Base-by-base conservation (phyloP, 1,139 yeast genomes). In the Protomyces arabidopsidicola region DNA sequence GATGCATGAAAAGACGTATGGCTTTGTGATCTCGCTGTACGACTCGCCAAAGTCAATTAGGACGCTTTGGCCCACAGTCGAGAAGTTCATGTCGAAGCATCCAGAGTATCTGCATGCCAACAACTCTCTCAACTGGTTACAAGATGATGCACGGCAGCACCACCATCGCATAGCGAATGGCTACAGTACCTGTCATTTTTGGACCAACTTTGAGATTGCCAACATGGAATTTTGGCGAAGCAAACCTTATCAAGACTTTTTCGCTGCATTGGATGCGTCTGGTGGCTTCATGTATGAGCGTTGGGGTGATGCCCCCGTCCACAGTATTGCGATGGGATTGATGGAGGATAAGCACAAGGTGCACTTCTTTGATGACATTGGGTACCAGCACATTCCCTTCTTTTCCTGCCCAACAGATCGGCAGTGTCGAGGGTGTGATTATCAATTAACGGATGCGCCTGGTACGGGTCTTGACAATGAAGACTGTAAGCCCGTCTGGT, bases 301-400 rank as follows among this genome's bases (percentile, higher is more conserved):
- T 74, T 88, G 96, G 95, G 96, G 96, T 67, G 96, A 88, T 75
- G 96, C 96, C 12, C 96, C 96, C 50, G 86, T 88, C 45, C 96
- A 88, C 73, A 87, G 62, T 31, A 57, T 62, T 31, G 65, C 58
- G 5, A 20, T 57, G 20, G 65, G 62, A 4, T 35, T 62, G 31
- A 45, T 62, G 50, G 58, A 48, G 34, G 58, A 56, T 24, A 56
- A 56, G 58, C 16, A 31, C 18, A 52, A 52, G 52, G 22, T 62
- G 10, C 65, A 62, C 27, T 62, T n/a, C 38, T 61, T 96, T 2
- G 83, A 90, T 68, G 79, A 62, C 27, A 54, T 62, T 27, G 65
- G 65, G 38, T 62, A 62, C 54, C 53, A 54, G n/a, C 65, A 62
- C 45, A 45, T 62, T 14, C 64, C 64, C 5, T 60, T 48, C 50